These are phyloP conservation scores for Sophora flavescens DNA, from an alignment of 306 rosid species.

Conservation along the genomic window DNA sequence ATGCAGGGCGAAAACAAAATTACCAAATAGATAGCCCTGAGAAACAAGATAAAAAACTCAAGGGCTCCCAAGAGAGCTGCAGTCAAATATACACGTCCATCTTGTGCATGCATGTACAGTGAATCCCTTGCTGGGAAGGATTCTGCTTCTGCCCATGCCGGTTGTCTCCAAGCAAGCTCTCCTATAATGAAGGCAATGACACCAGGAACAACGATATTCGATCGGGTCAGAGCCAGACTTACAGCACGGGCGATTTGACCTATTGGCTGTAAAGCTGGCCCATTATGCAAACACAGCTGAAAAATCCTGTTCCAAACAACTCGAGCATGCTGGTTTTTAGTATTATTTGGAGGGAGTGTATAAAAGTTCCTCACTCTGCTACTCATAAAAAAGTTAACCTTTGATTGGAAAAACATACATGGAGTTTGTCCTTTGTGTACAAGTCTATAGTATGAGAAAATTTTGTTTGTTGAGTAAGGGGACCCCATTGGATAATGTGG, in stretches of 20 bases:
- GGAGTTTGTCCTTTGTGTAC: slow-evolving; percentile 49
- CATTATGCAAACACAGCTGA: slow-evolving; percentile 54
- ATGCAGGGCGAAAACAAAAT: slow-evolving; percentile 78
- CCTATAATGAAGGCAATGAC: slow-evolving; percentile 63
- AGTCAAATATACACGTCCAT: slow-evolving; percentile 60
- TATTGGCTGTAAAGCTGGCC: slow-evolving; percentile 58
- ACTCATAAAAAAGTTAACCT: slow-evolving; percentile 39
- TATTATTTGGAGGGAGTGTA: slow-evolving; percentile 43
- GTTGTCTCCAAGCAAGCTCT: slow-evolving; percentile 60
- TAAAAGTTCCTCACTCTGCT: slow-evolving; percentile 50
- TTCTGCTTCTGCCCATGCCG: slow-evolving; percentile 61
- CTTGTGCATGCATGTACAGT: slow-evolving; percentile 56
- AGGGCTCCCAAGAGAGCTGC: slow-evolving; percentile 52
- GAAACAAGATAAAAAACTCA: slow-evolving; percentile 63
- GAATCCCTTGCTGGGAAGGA: slow-evolving; percentile 53
- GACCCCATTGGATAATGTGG: slow-evolving; percentile 41
- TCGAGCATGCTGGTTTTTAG: slow-evolving; percentile 57
- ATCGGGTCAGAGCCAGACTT: slow-evolving; percentile 71
- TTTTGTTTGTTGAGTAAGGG: slow-evolving; percentile 45
- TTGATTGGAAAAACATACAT: slow-evolving; percentile 47
- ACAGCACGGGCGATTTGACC: slow-evolving; percentile 71
- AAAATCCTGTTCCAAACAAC: slow-evolving; percentile 67
- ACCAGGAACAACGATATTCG: slow-evolving; percentile 72
- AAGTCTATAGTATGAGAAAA: slow-evolving; percentile 45
- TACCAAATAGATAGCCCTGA: slow-evolving; percentile 69